Conservation (phyloP, 208 protist species). For the Leishmania tropica region DNA sequence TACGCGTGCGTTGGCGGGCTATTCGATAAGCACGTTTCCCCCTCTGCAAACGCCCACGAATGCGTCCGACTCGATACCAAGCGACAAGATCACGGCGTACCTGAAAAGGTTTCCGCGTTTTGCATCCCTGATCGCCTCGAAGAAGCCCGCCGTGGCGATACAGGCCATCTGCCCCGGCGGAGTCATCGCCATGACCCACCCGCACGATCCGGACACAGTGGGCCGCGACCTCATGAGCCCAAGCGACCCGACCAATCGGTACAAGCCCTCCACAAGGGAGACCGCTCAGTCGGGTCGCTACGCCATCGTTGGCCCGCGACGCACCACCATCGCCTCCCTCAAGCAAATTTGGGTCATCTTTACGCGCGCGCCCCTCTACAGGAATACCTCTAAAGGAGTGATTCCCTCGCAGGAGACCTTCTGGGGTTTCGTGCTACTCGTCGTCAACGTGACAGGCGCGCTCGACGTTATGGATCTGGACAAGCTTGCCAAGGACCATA, state of each 20-base stretch:
- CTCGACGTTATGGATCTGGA: slow-evolving; percentile 32
- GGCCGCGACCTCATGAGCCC: slow-evolving; percentile 29
- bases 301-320: slow-evolving; percentile 37
- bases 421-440: slow-evolving; percentile 66
- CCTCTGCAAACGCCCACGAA: slow-evolving; percentile 34
- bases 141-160: slow-evolving; percentile 15
- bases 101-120: background rate
- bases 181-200: slow-evolving; percentile 45
- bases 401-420: slow-evolving; percentile 34
- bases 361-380: slow-evolving; percentile 56
- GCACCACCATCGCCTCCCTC: slow-evolving; percentile 8
- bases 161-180: slow-evolving; percentile 58
- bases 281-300: slow-evolving; percentile 28
- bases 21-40: slow-evolving; percentile 42
- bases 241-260: background rate
- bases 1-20: slow-evolving; percentile 44
- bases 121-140: slow-evolving; percentile 9
- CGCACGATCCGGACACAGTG: slow-evolving; percentile 6
- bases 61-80: background rate
- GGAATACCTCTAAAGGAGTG: slow-evolving; percentile 8
- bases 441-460: slow-evolving; percentile 45
- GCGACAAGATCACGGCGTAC: background rate
- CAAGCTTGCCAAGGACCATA: background rate
- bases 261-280: slow-evolving; percentile 21
- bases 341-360: slow-evolving; percentile 38